Evolutionary conservation across 73 alveolate species (phyloP).

Genomic region (Diophrys sp.): DNA sequence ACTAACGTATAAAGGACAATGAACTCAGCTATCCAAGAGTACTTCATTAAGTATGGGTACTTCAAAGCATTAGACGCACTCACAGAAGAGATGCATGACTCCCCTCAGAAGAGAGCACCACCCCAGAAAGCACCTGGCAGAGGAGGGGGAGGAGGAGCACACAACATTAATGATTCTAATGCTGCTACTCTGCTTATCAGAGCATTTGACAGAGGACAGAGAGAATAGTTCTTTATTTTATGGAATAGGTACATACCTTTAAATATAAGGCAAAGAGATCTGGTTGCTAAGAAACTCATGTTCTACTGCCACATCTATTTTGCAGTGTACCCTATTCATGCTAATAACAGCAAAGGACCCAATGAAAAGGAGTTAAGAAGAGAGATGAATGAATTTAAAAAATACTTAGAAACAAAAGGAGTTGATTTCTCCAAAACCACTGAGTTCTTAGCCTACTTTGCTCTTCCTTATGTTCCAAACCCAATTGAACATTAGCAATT

Average conservation of each 20-base stretch:
- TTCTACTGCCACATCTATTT: slow-evolving; percentile 92
- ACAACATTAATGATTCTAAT: slow-evolving; percentile 39
- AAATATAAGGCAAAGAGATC: slow-evolving; percentile 77
- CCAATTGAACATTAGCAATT: slow-evolving; percentile 91
- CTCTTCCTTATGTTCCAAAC: slow-evolving; percentile 92
- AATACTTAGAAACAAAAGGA: slow-evolving; percentile 88
- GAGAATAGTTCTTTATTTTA: slow-evolving; percentile 78
- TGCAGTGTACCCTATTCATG: slow-evolving; percentile 90
- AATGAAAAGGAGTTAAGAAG: slow-evolving; percentile 59
- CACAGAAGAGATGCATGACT: slow-evolving; percentile 20
- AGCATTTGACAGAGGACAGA: slow-evolving; percentile 85
- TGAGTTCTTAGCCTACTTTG: slow-evolving; percentile 94
- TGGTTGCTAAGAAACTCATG: slow-evolving; percentile 78
- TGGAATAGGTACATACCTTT: slow-evolving; percentile 94
- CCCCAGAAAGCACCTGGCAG: too few relatives aligned
- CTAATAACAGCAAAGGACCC: slow-evolving; percentile 52
- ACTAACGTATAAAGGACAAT: slow-evolving; percentile 38
- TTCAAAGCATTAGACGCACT: slow-evolving; percentile 80
- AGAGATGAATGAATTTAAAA: slow-evolving; percentile 87
- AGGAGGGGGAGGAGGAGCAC: background rate
- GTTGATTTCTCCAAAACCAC: slow-evolving; percentile 88
- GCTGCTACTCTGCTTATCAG: slow-evolving; percentile 1
- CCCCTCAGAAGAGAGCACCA: slow-evolving; percentile 58
- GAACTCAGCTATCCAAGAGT: slow-evolving; percentile 70
- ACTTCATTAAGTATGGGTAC: slow-evolving; percentile 86